Evolutionary conservation across 2,329 filamentous ascomycete genomes (phyloP), one percentile per base, ranked within the genome.

Genomic region (Sodiomyces alkalinus): DNA sequence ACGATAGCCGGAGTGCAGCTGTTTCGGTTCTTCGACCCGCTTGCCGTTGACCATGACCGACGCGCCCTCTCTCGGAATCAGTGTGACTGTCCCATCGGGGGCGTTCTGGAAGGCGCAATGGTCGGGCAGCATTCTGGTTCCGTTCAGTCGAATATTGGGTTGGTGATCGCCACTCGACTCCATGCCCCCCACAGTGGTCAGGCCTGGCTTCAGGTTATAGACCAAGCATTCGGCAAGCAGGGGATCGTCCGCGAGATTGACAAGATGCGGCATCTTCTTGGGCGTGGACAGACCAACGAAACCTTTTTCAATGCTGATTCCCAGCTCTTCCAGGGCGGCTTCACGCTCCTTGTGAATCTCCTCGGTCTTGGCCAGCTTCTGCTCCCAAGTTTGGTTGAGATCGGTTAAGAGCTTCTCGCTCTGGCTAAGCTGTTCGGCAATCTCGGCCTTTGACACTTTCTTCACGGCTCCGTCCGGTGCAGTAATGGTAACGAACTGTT

Each of bases 221-320:
- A 98, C 83, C 33, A 98, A 61, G 55, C 90, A 98, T 56, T 98
- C 90, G 5, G 87, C 86, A 24, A 98, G 66, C 18, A 98, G 63
- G 7, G 90, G 90, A 46, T 90, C 81, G 47, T 90, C 81, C n/a
- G 86, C 94, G 41, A 98, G 58, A 50, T 98, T 98, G 54, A 98
- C 90, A 54, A 98, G 58, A 72, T 98, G 90, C 7, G 90, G 90
- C 82, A 96, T 98, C 56, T 94, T 94, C 60, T 98, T 98, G 1
- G 90, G 90, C 13, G 86, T 96, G 34, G 83, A 87, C 35, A 98
- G 61, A 10, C 90, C 90, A 35, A 98, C 77, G 46, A 94, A 94
- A 6, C 90, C 90, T 52, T 98, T 98, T 49, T 98, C 90, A 40
- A 98, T 98, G 52, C 86, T 96, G 55, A 98, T 96, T 39, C 90